phyloP scores from a whole-genome alignment of 163 green algal species.

The Chlorella variabilis region DNA sequence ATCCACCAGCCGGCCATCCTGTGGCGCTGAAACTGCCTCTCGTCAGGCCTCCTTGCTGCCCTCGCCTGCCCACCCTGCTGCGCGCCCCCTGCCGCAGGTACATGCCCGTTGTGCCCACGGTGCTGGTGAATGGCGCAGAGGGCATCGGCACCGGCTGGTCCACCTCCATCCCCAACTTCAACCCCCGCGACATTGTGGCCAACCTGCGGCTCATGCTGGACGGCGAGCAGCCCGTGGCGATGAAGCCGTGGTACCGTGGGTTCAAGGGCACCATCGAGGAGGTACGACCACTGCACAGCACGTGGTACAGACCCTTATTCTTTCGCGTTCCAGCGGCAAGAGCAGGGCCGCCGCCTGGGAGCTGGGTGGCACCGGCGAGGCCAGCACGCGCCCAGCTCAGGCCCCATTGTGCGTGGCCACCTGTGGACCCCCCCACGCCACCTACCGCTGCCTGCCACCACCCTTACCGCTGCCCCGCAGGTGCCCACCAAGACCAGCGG shows the following conservation, averaged over 20 bases:
- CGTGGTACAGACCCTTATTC: too few relatives aligned
- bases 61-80: not conserved
- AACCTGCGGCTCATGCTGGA: conserved; percentile 88
- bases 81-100: conserved; percentile 78
- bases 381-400: too few relatives aligned
- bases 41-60: too few relatives aligned
- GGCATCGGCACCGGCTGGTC: conserved; percentile 99
- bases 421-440: too few relatives aligned
- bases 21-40: too few relatives aligned
- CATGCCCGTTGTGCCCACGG: conserved; percentile 93
- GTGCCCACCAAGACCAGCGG: conserved; percentile 64
- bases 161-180: conserved; percentile 98
- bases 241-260: conserved; percentile 94
- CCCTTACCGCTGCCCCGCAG: too few relatives aligned
- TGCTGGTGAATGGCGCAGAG: conserved; percentile 98
- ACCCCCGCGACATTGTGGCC: conserved; percentile 89
- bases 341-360: too few relatives aligned
- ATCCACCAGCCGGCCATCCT: too few relatives aligned
- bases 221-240: conserved; percentile 77
- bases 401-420: too few relatives aligned
- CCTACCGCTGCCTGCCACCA: too few relatives aligned
- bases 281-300: conserved; percentile 20
- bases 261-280: conserved; percentile 77
- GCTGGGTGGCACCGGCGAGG: too few relatives aligned
- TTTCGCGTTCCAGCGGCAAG: too few relatives aligned